Evolutionary conservation across 2,329 filamentous ascomycete species (phyloP), one percentile per base, ranked within the genome.

Genomic region (Cytospora chrysosperma): DNA sequence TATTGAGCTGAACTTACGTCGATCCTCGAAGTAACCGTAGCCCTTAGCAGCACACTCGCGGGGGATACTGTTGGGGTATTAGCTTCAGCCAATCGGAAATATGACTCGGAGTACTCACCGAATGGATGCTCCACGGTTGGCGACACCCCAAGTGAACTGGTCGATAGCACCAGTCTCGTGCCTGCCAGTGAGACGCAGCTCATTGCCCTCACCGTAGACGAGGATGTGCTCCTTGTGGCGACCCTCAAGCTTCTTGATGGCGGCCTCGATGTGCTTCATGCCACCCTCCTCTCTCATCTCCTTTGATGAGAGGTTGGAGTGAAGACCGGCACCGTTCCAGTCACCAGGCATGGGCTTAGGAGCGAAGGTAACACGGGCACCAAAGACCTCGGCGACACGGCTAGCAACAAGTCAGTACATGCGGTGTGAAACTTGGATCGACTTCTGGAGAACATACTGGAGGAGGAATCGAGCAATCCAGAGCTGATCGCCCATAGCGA

Each of bases 151-250:
- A 71, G 87, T 88, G 86, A 99, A 99, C 77, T 90, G 86, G 75
- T 99, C 94, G 74, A 97, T 97, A 72, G 84, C 87, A 54, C 93
- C 93, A 13, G 95, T 99, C 88, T 99, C 95, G 81, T 97, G 92
- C 69, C 86, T 85, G 72, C 95, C 95, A 59, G 94, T 98, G 72
- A 98, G 90, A 75, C 95, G 93, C 72, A 90, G 86, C 72, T 95
- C 92, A 83, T 99, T 99, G 77, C 93, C 94, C 83, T 96, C 92
- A 74, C 95, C 63, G 50, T 64, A 66, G 30, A 64, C 64, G 37
- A 59, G 55, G 32, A 66, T 66, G 59, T 66, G 93, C 84, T 93
- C 90, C 70, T 80, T 78, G 80, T 93, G 90, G 72, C 90, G 88
- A 68, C 82, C 84, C 79, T 91, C 90, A 21, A 93, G 87, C 81